A percentile compares a stretch with the other conserved stretches of the same genome.
These are phyloP conservation scores for Saxophila tyrrhenica DNA, from an alignment of 495 filamentous ascomycete species.

Conservation along the genomic window DNA sequence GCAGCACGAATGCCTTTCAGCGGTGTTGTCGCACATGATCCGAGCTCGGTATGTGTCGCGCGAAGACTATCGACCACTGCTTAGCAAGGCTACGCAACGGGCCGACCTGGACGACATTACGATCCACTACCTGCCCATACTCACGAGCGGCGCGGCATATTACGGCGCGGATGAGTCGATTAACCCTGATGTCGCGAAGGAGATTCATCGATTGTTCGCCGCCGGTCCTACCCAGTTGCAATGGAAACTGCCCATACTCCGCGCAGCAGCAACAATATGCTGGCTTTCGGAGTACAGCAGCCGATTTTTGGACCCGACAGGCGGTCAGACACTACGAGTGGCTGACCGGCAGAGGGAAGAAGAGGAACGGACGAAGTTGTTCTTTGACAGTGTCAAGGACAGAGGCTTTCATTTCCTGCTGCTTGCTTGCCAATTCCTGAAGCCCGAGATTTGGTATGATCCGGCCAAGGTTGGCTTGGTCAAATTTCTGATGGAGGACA, in stretches of 20 bases:
- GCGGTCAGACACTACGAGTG: conserved; percentile 39
- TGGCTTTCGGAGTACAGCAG: conserved; percentile 92
- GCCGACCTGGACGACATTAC: conserved; percentile 53
- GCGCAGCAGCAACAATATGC: conserved; percentile 61
- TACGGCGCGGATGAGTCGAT: conserved; percentile 47
- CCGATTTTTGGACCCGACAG: conserved; percentile 61
- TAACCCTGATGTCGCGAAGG: conserved; percentile 44
- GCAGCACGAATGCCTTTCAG: conserved; percentile 80
- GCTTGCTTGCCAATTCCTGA: conserved; percentile 67
- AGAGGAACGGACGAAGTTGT: conserved; percentile 54
- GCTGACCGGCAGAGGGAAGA: conserved; percentile 55
- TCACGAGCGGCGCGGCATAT: conserved; percentile 58
- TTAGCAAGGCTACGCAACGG: conserved; percentile 50
- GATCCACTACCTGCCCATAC: conserved; percentile 70
- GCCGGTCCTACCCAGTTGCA: conserved; percentile 5
- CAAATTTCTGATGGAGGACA: conserved; percentile 48
- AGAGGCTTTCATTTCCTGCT: conserved; percentile 88
- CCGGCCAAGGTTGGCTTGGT: conserved; percentile 63
- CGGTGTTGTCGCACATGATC: conserved; percentile 62
- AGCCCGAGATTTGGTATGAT: conserved; percentile 66
- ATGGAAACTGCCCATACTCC: conserved; percentile 61
- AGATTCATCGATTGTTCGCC: conserved; percentile 41
- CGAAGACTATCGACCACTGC: conserved; percentile 60
- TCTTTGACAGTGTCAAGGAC: conserved; percentile 68
- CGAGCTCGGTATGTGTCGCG: conserved; percentile 56